A percentile compares a stretch with the other conserved stretches of the same genome.
phyloP scores from a whole-genome alignment of 495 filamentous ascomycete genomes.

The Talaromyces proteolyticus region DNA sequence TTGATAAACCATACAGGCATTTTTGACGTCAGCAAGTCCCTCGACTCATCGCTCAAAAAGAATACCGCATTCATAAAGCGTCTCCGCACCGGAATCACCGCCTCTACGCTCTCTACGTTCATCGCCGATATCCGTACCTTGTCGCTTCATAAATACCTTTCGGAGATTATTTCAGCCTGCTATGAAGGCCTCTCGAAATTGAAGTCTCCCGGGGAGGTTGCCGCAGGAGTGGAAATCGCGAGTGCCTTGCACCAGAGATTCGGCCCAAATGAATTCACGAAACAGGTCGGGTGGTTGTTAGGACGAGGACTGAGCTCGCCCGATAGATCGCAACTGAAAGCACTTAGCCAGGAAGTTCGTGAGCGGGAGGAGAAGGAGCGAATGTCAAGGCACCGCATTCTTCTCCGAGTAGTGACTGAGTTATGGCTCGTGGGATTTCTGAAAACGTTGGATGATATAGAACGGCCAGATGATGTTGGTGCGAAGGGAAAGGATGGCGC shows the following conservation, averaged over 20 bases:
- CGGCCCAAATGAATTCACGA: constrained; percentile 83
- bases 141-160: constrained; percentile 94
- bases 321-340: constrained; percentile 79
- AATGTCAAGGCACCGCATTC: constrained; percentile 73
- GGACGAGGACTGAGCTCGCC: constrained; percentile 90
- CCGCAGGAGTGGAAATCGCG: constrained; percentile 85
- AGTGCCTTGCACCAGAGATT: constrained; percentile 96
- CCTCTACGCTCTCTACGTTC: constrained; percentile 73
- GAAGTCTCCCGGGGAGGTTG: constrained; percentile 84
- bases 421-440: constrained; percentile 91
- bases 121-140: constrained; percentile 87
- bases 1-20: constrained; percentile 51
- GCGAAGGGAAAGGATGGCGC: constrained; percentile 58
- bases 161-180: constrained; percentile 96
- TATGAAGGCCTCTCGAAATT: constrained; percentile 91
- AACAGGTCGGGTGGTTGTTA: constrained; percentile 86
- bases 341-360: constrained; percentile 68
- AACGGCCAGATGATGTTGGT: constrained; percentile 75
- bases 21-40: constrained; percentile 69
- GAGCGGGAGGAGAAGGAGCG: constrained; percentile 97
- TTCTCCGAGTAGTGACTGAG: constrained; percentile 88
- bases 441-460: constrained; percentile 82
- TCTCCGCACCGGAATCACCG: constrained; percentile 80
- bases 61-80: constrained; percentile 99
- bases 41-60: constrained; percentile 97